These are phyloP conservation scores for Actinomortierella ambigua DNA, from an alignment of 371 early-diverging fungal genomes.

Conservation along the genomic window DNA sequence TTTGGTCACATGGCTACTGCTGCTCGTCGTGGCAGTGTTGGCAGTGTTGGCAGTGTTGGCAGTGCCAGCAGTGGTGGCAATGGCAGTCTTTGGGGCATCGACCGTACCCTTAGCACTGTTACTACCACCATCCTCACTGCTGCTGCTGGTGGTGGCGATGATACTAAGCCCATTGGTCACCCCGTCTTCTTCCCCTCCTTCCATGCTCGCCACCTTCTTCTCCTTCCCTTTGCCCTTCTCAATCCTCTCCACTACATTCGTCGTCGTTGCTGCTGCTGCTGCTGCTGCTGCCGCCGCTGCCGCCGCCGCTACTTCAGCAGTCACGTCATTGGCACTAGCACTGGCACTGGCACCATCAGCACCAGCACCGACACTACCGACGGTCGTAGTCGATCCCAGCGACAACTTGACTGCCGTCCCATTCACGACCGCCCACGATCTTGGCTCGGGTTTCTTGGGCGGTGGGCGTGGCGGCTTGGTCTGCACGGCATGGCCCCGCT, in stretches of 20 bases:
- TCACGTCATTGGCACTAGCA: not conserved
- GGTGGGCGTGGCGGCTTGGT: too few relatives aligned
- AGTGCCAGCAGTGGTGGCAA: not conserved
- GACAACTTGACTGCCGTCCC: too few relatives aligned
- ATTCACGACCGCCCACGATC: too few relatives aligned
- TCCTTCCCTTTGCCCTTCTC: not conserved
- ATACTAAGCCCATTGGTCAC: constrained; percentile 18
- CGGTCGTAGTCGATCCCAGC: not conserved
- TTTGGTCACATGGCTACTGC: too few relatives aligned
- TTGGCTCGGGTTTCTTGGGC: too few relatives aligned
- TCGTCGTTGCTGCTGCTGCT: not conserved
- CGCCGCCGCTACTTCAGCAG: not conserved
- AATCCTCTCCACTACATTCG: not conserved
- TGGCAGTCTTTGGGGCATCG: constrained; percentile 17
- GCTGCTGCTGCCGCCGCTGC: not conserved
- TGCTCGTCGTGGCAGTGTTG: too few relatives aligned
- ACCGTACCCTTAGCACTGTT: too few relatives aligned
- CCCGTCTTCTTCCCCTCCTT: constrained; percentile 4
- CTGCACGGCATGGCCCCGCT: too few relatives aligned
- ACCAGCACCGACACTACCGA: not conserved
- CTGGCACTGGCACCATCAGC: not conserved
- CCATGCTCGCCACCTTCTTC: not conserved
- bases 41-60: constrained; percentile 7
- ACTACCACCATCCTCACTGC: too few relatives aligned
- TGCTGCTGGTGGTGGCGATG: constrained; percentile 23